Evolutionary conservation across 192 early-diverging fungal genomes (phyloP).

Genomic region (Entomortierella beljakovae): DNA sequence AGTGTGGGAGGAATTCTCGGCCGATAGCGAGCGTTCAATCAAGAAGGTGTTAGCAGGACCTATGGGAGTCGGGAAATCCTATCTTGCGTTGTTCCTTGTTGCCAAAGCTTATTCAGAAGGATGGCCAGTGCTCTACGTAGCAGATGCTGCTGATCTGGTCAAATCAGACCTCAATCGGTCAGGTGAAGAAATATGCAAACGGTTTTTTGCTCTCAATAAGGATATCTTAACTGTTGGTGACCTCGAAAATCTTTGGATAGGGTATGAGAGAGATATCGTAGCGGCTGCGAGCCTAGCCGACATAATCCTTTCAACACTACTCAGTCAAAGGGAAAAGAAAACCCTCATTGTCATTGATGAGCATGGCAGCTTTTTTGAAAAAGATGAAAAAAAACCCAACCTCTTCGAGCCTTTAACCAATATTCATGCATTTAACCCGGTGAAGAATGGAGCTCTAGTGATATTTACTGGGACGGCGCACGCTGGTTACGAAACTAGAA

Average conservation of each 20-base stretch:
- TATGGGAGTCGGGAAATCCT: slow-evolving; percentile 43
- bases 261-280: not conserved
- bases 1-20: slow-evolving; percentile 22
- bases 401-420: not conserved
- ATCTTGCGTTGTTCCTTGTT: slow-evolving; percentile 35
- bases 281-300: not conserved
- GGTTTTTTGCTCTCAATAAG: slow-evolving; percentile 3
- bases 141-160: not conserved
- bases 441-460: slow-evolving; percentile 2
- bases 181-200: not conserved
- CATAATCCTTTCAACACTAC: not conserved
- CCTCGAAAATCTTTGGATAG: not conserved
- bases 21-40: slow-evolving; percentile 18
- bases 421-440: not conserved
- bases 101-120: slow-evolving; percentile 33
- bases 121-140: slow-evolving; percentile 11
- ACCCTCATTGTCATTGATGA: slow-evolving; percentile 2
- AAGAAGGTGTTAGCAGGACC: slow-evolving; percentile 32
- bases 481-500: not conserved
- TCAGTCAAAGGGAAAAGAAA: not conserved
- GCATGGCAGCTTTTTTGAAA: slow-evolving; percentile 2
- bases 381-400: not conserved
- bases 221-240: not conserved
- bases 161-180: not conserved
- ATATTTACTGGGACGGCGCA: slow-evolving; percentile 1